Base-by-base conservation (phyloP, 2,329 filamentous ascomycete species). In the Apiospora marii region DNA sequence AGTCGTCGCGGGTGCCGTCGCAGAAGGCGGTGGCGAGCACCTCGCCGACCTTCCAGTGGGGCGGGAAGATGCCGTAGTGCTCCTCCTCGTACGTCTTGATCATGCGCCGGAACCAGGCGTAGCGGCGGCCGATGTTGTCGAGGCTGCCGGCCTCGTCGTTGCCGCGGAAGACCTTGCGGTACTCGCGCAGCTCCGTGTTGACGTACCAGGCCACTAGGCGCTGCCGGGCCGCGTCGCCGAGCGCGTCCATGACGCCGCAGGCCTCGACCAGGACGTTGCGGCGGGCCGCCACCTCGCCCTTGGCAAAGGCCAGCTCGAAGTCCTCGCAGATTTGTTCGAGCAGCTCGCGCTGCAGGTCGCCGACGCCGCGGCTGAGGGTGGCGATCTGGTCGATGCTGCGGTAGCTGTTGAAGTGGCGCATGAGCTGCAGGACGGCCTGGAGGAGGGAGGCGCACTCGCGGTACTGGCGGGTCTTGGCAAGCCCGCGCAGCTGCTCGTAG, bases 271-370 rank as follows among this genome's bases (percentile, higher is more conserved):
- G 87, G 81, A 92, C 92, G 19, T 87, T 89, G 76, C 90, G 91
- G 76, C 91, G 92, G 72, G 90, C 86, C 3, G 87, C 86, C 19
- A 98, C 91, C 82, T 98, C 96, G 30, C 91, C 92, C 82, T 96
- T 97, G 27, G 95, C 92, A 83, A 98, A 99, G 0, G 94, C 93
- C 73, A 98, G 89, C 85, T 99, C 96, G 80, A 99, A 99, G 83
- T 99, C 96, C 83, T 98, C 96, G 81, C 96, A 99, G n/a, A 99
- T 93, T 83, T 99, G 96, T 84, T 99, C 96, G 72, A 98, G 85
- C 73, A 99, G 85, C 82, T 98, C 95, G 73, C 95, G 88, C 84
- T 99, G 96, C 75, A 99, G 87, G 78, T 98, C 96, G 7, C 95
- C 93, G 48, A 99, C 96, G 78, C 97, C 97, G 70, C 94, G 91